A percentile compares a stretch with the other conserved stretches of the same genome.
Evolutionary conservation across 768 basidiomycete species (phyloP).

Genomic region (Amanita molliuscula): DNA sequence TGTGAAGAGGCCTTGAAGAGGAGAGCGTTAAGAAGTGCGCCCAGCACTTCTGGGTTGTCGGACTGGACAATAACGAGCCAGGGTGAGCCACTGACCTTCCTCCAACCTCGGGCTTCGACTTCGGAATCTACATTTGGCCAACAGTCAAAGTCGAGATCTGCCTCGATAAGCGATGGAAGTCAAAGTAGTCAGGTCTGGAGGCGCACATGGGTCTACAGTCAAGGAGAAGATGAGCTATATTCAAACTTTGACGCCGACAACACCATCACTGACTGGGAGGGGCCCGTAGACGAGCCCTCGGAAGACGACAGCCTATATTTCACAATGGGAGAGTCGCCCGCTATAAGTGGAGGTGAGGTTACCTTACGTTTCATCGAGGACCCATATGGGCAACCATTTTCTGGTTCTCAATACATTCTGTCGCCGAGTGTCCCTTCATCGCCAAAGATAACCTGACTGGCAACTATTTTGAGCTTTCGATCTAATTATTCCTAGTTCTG

Average conservation of each 20-base stretch:
- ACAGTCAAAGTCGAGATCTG: neutral
- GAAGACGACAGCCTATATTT: neutral
- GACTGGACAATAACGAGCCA: neutral
- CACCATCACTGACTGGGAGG: neutral
- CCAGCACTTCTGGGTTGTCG: neutral
- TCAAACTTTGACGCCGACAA: neutral
- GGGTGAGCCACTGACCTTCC: neutral
- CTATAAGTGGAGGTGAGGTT: neutral
- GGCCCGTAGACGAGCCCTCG: neutral
- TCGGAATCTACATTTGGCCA: neutral
- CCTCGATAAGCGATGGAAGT: neutral
- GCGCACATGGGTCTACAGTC: neutral
- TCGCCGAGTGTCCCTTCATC: neutral
- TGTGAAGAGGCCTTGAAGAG: neutral
- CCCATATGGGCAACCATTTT: neutral
- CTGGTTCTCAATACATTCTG: neutral
- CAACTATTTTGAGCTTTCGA: too few species aligned
- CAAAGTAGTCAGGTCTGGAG: neutral
- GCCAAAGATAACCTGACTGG: neutral
- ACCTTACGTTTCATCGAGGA: slow-evolving; percentile 3
- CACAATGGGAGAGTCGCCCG: slow-evolving; percentile 2
- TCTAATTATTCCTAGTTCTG: too few species aligned
- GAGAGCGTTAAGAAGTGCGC: neutral
- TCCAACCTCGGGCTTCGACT: neutral
- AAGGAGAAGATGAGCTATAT: neutral